Conservation (phyloP, 2,329 filamentous ascomycete genomes). For the Fusarium brachygibbosum region DNA sequence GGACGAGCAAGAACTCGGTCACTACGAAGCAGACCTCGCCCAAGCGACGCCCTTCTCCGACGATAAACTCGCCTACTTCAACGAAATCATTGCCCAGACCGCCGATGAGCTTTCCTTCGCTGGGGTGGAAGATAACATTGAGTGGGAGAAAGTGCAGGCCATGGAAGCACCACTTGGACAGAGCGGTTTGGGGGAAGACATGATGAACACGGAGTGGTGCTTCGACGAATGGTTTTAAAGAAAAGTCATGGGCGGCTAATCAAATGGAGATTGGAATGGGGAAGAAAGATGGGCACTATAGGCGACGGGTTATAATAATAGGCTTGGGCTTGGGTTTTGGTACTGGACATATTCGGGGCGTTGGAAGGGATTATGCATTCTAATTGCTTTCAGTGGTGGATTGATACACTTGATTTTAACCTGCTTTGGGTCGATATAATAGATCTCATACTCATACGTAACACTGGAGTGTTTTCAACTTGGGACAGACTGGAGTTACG, state of each 20-base stretch:
- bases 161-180: background rate
- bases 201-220: constrained; percentile 2
- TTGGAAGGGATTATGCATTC: background rate
- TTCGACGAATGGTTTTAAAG: background rate
- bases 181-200: background rate
- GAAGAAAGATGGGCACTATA: background rate
- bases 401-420: background rate
- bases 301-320: constrained; percentile 11
- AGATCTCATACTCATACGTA: background rate
- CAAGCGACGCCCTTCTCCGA: background rate
- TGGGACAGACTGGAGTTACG: background rate
- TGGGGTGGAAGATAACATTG: background rate
- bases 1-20: background rate
- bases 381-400: background rate
- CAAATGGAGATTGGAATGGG: background rate
- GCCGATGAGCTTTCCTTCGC: constrained; percentile 3
- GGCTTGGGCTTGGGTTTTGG: background rate
- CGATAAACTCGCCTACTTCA: background rate
- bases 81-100: background rate
- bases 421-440: too few species aligned
- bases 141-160: constrained; percentile 1
- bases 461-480: background rate
- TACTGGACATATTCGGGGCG: background rate
- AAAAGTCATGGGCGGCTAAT: background rate
- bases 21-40: background rate